Conservation (phyloP, 495 filamentous ascomycete genomes). For the Rostrohypoxylon terebratum region DNA sequence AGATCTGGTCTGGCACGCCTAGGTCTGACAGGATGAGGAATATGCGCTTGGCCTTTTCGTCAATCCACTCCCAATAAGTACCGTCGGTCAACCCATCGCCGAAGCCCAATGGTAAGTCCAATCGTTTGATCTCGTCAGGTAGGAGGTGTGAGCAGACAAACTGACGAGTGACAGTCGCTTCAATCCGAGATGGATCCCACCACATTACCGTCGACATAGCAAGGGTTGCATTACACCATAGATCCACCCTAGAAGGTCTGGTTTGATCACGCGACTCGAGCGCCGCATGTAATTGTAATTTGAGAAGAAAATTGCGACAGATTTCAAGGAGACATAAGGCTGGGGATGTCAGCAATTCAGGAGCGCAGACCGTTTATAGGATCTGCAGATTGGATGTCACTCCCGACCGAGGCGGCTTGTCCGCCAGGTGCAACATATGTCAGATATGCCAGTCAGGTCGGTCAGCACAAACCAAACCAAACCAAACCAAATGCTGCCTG, state of each 20-base stretch:
- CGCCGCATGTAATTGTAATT: slow-evolving; percentile 33
- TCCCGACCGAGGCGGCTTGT: slow-evolving; percentile 32
- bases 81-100: slow-evolving; percentile 90
- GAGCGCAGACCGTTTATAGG: slow-evolving; percentile 35
- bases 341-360: slow-evolving; percentile 32
- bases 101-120: slow-evolving; percentile 79
- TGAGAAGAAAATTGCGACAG: slow-evolving; percentile 18
- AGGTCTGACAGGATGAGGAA: slow-evolving; percentile 87
- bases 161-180: slow-evolving; percentile 74
- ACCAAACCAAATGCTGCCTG: slow-evolving; percentile 32
- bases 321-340: slow-evolving; percentile 3
- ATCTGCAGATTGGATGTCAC: slow-evolving; percentile 35
- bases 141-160: slow-evolving; percentile 76
- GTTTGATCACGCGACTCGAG: slow-evolving; percentile 25
- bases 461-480: slow-evolving; percentile 37
- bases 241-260: slow-evolving; percentile 41
- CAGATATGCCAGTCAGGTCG: slow-evolving; percentile 34
- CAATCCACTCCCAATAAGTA: slow-evolving; percentile 93
- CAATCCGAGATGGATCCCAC: slow-evolving; percentile 85
- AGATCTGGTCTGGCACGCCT: slow-evolving; percentile 85
- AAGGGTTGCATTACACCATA: slow-evolving; percentile 48
- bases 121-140: slow-evolving; percentile 70
- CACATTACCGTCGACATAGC: slow-evolving; percentile 62
- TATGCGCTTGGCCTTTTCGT: slow-evolving; percentile 78
- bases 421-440: slow-evolving; percentile 41